A percentile compares a stretch with the other conserved stretches of the same genome.
Evolutionary conservation across 345 rosid genomes (phyloP).

Genomic region (Trapa bicornis): DNA sequence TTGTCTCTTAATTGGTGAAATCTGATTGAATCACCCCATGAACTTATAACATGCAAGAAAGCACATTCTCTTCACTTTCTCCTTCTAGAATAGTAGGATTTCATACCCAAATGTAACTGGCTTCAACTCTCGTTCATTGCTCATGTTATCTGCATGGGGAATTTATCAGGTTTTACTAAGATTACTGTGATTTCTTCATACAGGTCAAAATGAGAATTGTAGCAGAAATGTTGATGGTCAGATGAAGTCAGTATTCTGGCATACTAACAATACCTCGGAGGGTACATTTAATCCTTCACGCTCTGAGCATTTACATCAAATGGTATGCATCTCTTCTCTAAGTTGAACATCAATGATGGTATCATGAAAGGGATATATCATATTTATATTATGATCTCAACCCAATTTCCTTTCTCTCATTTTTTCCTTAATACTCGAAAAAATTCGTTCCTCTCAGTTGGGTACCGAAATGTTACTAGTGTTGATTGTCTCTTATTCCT

Average conservation of each 20-base stretch:
- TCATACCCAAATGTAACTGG: no score
- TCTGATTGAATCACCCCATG: no score
- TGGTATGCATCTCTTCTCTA: conserved; percentile 16
- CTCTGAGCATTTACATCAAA: conserved; percentile 15
- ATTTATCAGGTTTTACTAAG: background rate
- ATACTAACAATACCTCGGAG: conserved; percentile 18
- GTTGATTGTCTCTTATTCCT: background rate
- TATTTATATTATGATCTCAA: background rate
- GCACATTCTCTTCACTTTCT: background rate
- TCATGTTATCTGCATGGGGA: no score
- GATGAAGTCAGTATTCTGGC: conserved; percentile 22
- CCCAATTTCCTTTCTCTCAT: background rate
- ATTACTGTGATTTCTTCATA: conserved; percentile 2
- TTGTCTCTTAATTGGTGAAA: no score
- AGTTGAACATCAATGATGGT: background rate
- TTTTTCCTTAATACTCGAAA: background rate
- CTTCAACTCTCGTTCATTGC: no score
- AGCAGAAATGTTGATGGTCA: conserved; percentile 22
- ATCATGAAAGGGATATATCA: background rate
- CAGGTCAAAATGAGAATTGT: conserved; percentile 28
- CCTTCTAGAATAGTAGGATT: background rate
- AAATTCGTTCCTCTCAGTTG: background rate
- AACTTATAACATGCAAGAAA: no score
- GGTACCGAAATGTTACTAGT: background rate
- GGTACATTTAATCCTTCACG: conserved; percentile 13